Evolutionary conservation across 2,329 filamentous ascomycete genomes (phyloP), one percentile per base, ranked within the genome.

Genomic region (Cytospora leucostoma): DNA sequence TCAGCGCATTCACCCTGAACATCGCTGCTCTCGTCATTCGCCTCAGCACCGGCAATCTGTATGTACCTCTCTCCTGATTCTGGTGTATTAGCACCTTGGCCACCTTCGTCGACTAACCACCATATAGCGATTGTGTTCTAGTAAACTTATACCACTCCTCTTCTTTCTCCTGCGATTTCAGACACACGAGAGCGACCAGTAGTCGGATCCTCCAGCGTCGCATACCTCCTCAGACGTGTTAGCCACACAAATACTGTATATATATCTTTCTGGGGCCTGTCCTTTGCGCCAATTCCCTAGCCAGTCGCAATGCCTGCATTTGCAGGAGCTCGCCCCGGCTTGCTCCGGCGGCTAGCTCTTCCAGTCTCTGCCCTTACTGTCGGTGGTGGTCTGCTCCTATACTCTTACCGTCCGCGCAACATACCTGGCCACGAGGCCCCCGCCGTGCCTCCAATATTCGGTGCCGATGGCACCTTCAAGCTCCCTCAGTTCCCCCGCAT

Each of bases 371-470:
- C 78, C 55, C 76, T 75, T 53, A 74, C 76, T 51, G 75, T 76
- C 32, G 78, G 79, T 34, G 78, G 79, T 65, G 78, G 79, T 61
- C 71, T 80, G 40, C 71, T 84, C 34, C 75, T 78, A 68, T 84
- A 82, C 71, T 76, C 77, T 67, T 90, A 90, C 75, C 85, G 88
- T 44, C 89, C 89, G 13, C 84, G 88, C 70, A 86, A 90, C 73
- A 89, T 92, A 65, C 89, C 89, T 54, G 89, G 89, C 58, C 83
- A 82, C 67, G 87, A 90, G 67, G 84, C 84, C 13, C 84, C 89
- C 4, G 85, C 83, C 4, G 89, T 91, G 1, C 88, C 88, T 40
- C 89, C 89, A 2, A 87, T 86, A 63, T 89, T 87, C 71, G 86
- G 86, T 68, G 83, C 87, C 67, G 87, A 88, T 68, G 89, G 89